phyloP scores from a whole-genome alignment of 306 rosid genomes.

The Cucumis sativus region Cucumber_9930_V3 NC_026657.2:1680501-1681000 shows the following conservation, averaged over 20 bases:
- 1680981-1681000: background rate
- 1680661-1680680: background rate
- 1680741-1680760: too few relatives aligned
- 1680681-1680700: background rate
- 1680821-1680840: background rate
- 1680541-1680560: background rate
- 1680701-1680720: background rate
- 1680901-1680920: background rate
- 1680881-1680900: background rate
- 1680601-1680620: background rate
- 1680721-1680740: background rate
- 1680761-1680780: too few relatives aligned
- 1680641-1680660: background rate
- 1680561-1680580: background rate
- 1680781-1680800: too few relatives aligned
- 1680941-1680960: background rate
- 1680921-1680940: background rate
- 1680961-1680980: background rate
- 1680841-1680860: too few relatives aligned
- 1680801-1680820: background rate
- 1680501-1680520: background rate
- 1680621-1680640: background rate
- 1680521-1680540: background rate
- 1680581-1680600: background rate
- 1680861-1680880: background rate